These are phyloP conservation scores for Geum urbanum DNA, from an alignment of 306 rosid species.

Conservation along the genomic window DNA sequence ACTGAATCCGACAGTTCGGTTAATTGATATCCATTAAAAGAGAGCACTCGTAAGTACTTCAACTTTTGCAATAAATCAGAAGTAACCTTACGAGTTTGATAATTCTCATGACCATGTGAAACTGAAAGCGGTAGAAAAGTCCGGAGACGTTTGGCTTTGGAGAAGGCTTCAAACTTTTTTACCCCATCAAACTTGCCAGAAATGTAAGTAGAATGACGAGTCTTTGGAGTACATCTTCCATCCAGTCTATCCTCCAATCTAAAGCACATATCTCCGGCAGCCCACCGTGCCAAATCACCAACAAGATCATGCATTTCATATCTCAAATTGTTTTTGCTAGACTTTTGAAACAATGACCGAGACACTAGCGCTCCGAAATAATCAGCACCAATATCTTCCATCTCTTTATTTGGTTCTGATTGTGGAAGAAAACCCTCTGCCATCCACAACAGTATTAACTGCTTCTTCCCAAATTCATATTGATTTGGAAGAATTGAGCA, in stretches of 20 bases:
- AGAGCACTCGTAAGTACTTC: slow-evolving; percentile 22
- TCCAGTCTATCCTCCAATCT: background rate
- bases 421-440: slow-evolving; percentile 25
- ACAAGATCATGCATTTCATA: slow-evolving; percentile 39
- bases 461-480: slow-evolving; percentile 9
- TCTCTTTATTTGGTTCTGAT: background rate
- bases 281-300: slow-evolving; percentile 27
- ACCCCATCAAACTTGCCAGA: background rate
- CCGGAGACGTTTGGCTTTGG: background rate
- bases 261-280: background rate
- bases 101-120: background rate
- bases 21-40: background rate
- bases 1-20: slow-evolving; percentile 5
- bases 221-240: background rate
- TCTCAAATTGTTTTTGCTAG: fast-evolving
- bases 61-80: background rate
- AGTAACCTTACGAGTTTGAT: background rate
- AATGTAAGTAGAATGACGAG: slow-evolving; percentile 25
- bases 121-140: background rate
- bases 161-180: background rate
- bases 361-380: slow-evolving; percentile 20
- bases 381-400: slow-evolving; percentile 20
- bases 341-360: slow-evolving; percentile 30
- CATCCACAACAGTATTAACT: slow-evolving; percentile 31
- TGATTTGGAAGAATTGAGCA: slow-evolving; percentile 28